Base-by-base conservation (phyloP, 495 filamentous ascomycete species). In the Tuber microsphaerosporum region DNA sequence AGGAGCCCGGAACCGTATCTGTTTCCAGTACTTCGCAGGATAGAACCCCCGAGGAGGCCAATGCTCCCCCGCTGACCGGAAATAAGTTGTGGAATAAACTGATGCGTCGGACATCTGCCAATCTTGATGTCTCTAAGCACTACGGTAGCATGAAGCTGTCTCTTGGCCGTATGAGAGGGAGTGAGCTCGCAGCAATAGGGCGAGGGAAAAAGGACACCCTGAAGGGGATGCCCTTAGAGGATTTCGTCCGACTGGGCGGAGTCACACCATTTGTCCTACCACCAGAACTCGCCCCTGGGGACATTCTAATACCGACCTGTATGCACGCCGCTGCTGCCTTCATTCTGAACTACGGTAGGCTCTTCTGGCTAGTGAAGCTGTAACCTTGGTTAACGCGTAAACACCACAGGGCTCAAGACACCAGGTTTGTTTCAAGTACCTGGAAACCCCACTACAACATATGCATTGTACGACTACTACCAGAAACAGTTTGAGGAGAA, bases 221-320 rank as follows among this genome's bases (percentile, higher is more conserved):
- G 72, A 89, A 88, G 80, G 89, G 88, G 69, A 88, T 88, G 79
- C 86, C 88, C 51, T 77, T 94, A 42, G 87, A 90, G 76, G 88
- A 86, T 73, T 84, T 94, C 41, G 87, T 92, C 73, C 88, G 90
- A n/a, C 84, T 95, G 61, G 92, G 92, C 70, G 92, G 92, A 31
- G 88, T 90, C 82, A 90, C 89, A 81, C 85, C 88, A 56, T 84
- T 95, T 48, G 87, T 87, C 45, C 85, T 94, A n/a, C 91, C 91
- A 0, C 79, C 84, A 0, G 89, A 91, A 69, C 89, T 92, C 80
- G 86, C 90, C 22, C 88, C 92, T 12, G 85, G 86, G 6, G 87
- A 88, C 37, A 84, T 93, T 72, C 84, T 88, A 26, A 84, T 95
- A 17, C 92, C 92, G 10, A 91, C 91, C 8, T 93, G 91, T 79